Evolutionary conservation across 1,139 yeast genomes (phyloP).

Genomic region (Geotrichum bryndzae): DNA sequence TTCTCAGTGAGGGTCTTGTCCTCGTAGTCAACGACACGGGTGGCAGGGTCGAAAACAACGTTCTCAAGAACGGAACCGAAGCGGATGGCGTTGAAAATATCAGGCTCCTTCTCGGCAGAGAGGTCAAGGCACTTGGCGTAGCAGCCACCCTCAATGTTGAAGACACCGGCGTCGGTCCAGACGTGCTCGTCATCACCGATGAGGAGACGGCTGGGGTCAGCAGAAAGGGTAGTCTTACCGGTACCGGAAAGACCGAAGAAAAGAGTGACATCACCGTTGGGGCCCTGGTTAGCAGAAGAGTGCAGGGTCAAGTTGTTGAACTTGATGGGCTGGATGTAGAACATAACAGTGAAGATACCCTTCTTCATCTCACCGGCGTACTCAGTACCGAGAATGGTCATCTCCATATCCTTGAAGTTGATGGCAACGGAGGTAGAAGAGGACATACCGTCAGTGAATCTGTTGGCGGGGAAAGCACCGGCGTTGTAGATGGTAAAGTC

Average conservation of each 20-base stretch:
- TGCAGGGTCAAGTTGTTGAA: constrained; percentile 89
- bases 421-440: constrained; percentile 93
- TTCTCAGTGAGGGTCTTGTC: constrained; percentile 81
- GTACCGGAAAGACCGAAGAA: constrained; percentile 98
- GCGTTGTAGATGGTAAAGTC: constrained; percentile 98
- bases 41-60: constrained; percentile 72
- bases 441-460: constrained; percentile 96
- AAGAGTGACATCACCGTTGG: constrained; percentile 73
- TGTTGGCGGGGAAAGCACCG: constrained; percentile 98
- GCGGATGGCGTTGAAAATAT: constrained; percentile 88
- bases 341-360: constrained; percentile 98
- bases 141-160: constrained; percentile 99
- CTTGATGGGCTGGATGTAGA: constrained; percentile 95
- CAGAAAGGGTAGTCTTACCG: constrained; percentile 95
- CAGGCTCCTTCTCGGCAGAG: constrained; percentile 91
- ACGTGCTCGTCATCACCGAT: constrained; percentile 99
- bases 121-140: constrained; percentile 96
- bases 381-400: constrained; percentile 97
- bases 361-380: constrained; percentile 99
- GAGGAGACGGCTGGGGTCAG: constrained; percentile 88
- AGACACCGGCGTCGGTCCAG: constrained; percentile 97
- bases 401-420: constrained; percentile 96
- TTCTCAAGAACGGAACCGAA: constrained; percentile 94
- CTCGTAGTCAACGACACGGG: constrained; percentile 81
- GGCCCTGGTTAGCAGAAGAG: constrained; percentile 92